Percentiles rank a stretch among this genome's conserved stretches.
phyloP scores from a whole-genome alignment of 108 stramenopile species.

The Skeletonema grethae region DNA sequence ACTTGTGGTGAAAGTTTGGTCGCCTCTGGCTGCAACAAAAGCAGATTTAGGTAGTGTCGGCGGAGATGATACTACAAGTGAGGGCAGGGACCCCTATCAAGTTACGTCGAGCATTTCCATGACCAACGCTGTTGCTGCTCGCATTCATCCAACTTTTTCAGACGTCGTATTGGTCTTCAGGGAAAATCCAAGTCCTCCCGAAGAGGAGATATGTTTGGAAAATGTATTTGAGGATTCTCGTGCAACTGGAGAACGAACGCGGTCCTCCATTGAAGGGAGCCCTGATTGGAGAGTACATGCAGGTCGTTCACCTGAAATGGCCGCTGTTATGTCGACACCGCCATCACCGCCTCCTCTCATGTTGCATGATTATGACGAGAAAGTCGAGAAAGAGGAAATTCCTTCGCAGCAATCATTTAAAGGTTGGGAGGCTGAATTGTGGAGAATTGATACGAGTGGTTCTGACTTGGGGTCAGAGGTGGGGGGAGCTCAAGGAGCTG shows the following conservation, averaged over 20 bases:
- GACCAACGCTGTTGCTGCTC: constrained; percentile 30
- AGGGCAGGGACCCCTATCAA: constrained; percentile 13
- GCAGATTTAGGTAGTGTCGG: constrained; percentile 11
- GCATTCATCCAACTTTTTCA: constrained; percentile 29
- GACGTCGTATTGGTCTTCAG: constrained; percentile 27
- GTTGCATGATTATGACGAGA: constrained; percentile 4
- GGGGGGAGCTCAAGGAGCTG: constrained; percentile 12
- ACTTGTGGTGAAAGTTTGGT: constrained; percentile 70
- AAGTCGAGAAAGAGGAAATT: not conserved
- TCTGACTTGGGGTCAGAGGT: constrained; percentile 12
- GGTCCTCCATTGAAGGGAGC: not conserved
- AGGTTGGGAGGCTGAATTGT: constrained; percentile 68
- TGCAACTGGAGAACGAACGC: not conserved
- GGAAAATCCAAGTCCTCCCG: not conserved
- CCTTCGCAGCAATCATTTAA: not conserved
- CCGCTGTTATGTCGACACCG: constrained; percentile 4
- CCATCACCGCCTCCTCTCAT: constrained; percentile 20
- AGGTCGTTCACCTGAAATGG: constrained; percentile 2
- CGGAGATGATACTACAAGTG: constrained; percentile 1
- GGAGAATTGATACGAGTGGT: constrained; percentile 34
- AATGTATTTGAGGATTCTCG: not conserved
- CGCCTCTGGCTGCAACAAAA: constrained; percentile 17
- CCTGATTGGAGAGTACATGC: not conserved
- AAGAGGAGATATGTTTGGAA: not conserved
- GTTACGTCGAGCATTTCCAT: constrained; percentile 37